phyloP scores from a whole-genome alignment of 768 basidiomycete species.

The Megacollybia marginata region DNA sequence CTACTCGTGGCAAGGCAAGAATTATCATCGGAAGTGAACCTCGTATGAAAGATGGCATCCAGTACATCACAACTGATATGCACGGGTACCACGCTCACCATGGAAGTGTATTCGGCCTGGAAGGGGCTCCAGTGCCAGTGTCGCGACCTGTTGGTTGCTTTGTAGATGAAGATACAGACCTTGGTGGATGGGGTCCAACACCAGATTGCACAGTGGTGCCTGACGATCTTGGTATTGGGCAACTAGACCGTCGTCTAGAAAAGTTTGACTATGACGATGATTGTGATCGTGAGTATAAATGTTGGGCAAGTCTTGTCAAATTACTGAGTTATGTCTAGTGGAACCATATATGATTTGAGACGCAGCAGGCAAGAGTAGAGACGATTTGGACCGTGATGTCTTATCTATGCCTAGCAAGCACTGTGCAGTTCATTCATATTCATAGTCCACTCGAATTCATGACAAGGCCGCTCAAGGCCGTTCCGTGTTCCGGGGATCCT shows the following conservation, averaged over 20 bases:
- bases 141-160: slow-evolving; percentile 10
- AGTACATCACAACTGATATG: not conserved
- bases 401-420: no score
- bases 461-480: no score
- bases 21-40: slow-evolving; percentile 13
- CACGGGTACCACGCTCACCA: not conserved
- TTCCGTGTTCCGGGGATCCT: no score
- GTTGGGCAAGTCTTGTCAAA: not conserved
- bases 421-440: no score
- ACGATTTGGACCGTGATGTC: no score
- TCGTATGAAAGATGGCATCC: not conserved
- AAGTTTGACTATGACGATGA: slow-evolving; percentile 18
- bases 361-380: no score
- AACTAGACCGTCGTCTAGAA: slow-evolving; percentile 16
- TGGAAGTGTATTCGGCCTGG: not conserved
- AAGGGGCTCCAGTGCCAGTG: slow-evolving; percentile 2
- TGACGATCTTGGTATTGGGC: slow-evolving; percentile 12
- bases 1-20: not conserved
- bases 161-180: slow-evolving; percentile 8
- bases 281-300: slow-evolving; percentile 12
- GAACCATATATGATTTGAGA: slow-evolving; percentile 8
- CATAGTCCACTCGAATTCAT: no score
- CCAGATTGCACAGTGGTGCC: slow-evolving; percentile 6
- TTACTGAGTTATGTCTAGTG: slow-evolving; percentile 3
- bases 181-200: slow-evolving; percentile 16